These are phyloP conservation scores for Colletotrichum limetticola DNA, from an alignment of 2,329 filamentous ascomycete genomes.

Conservation along the genomic window DNA sequence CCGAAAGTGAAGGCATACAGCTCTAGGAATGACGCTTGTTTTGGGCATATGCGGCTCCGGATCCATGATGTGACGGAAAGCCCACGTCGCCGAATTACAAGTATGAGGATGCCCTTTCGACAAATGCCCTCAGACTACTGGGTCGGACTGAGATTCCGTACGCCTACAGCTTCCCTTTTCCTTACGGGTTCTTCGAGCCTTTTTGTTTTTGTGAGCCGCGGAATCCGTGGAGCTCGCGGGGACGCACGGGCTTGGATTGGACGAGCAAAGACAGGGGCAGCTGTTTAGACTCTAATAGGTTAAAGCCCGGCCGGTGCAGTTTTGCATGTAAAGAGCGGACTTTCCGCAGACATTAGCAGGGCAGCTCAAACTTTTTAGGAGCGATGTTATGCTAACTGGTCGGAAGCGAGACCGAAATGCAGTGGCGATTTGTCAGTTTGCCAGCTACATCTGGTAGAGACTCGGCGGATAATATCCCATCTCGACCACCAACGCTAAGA, in stretches of 20 bases:
- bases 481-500: too few relatives aligned
- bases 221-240: slow-evolving; percentile 14
- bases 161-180: not conserved
- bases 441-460: too few relatives aligned
- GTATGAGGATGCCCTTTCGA: too few relatives aligned
- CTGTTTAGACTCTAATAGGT: slow-evolving; percentile 9
- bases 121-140: not conserved
- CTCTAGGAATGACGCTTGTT: slow-evolving; percentile 26
- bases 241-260: not conserved
- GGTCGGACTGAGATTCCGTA: not conserved
- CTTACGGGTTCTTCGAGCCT: not conserved
- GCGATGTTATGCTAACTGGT: not conserved
- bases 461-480: too few relatives aligned
- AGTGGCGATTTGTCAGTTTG: too few relatives aligned
- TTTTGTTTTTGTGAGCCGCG: slow-evolving; percentile 21
- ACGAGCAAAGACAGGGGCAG: not conserved
- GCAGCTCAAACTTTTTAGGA: not conserved
- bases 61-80: not conserved
- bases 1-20: slow-evolving; percentile 15
- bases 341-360: not conserved
- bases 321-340: not conserved
- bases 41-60: slow-evolving; percentile 13
- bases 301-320: not conserved
- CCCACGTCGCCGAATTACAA: not conserved
- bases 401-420: not conserved